These are phyloP conservation scores for Chloranthus sessilifolius DNA, from an alignment of 164 flowering plant genomes.

Conservation along the genomic window DNA sequence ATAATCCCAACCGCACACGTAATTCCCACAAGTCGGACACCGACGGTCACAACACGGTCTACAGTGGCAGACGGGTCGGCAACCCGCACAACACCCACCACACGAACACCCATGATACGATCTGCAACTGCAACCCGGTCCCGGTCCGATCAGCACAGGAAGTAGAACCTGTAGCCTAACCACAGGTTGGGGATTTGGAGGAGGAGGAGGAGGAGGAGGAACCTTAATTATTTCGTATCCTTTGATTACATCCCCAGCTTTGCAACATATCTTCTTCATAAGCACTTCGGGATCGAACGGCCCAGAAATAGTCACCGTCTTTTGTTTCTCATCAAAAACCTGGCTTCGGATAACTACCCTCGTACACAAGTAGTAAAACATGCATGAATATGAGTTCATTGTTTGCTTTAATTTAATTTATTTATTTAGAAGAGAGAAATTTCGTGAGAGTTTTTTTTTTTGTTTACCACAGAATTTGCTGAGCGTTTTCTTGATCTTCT, in stretches of 20 bases:
- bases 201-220: not conserved
- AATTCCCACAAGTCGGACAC: too few relatives aligned
- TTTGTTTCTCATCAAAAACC: not conserved
- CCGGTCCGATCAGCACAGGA: not conserved
- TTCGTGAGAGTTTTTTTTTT: not conserved
- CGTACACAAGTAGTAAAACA: too few relatives aligned
- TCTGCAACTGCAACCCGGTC: not conserved
- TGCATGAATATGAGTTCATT: too few relatives aligned
- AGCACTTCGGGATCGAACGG: not conserved
- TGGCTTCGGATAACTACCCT: not conserved
- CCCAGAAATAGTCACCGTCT: not conserved
- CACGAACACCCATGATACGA: not conserved
- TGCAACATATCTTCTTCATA: not conserved
- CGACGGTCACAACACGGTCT: too few relatives aligned
- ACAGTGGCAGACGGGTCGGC: too few relatives aligned
- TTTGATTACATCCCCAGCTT: not conserved
- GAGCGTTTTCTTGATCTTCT: conserved; percentile 35
- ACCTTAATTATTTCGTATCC: not conserved
- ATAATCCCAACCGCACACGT: too few relatives aligned
- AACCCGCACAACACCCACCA: too few relatives aligned
- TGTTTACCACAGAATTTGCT: conserved; percentile 29
- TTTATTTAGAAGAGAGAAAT: not conserved
- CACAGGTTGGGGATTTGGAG: too few relatives aligned
- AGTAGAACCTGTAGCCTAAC: not conserved
- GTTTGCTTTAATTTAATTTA: too few relatives aligned